These are phyloP conservation scores for Ballota nigra DNA, from an alignment of 257 asterid species.

Conservation along the genomic window DNA sequence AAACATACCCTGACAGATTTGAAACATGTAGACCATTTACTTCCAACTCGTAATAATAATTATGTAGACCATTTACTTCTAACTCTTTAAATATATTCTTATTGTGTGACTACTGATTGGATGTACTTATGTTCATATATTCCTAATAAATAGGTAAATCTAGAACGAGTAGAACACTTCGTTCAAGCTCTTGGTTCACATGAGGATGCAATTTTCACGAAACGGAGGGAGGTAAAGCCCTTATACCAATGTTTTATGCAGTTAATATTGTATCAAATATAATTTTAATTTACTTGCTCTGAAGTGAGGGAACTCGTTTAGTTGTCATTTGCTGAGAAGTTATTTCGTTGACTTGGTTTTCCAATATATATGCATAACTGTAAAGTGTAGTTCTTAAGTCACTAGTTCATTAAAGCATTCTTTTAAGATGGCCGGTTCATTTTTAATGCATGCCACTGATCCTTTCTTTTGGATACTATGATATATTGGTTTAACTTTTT, in stretches of 20 bases:
- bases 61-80: too few species aligned
- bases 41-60: not conserved
- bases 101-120: not conserved
- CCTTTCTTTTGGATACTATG: not conserved
- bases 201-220: constrained; percentile 51
- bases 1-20: too few species aligned
- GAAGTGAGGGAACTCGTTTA: constrained; percentile 1
- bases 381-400: not conserved
- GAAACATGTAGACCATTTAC: not conserved
- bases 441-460: constrained; percentile 5
- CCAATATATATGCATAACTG: too few species aligned
- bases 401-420: constrained; percentile 9
- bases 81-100: not conserved
- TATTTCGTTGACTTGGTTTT: too few species aligned
- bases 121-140: constrained; percentile 19
- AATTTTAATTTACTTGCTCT: constrained; percentile 4
- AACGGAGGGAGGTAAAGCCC: constrained; percentile 43
- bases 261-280: constrained; percentile 3
- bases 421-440: not conserved
- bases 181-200: constrained; percentile 47
- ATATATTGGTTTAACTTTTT: not conserved
- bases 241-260: not conserved
- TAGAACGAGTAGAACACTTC: constrained; percentile 51
- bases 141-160: constrained; percentile 41
- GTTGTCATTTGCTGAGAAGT: constrained; percentile 15